A percentile compares a stretch with the other conserved stretches of the same genome.
These are phyloP conservation scores for Tolypocladium ophioglossoides DNA, from an alignment of 2,329 filamentous ascomycete species.

Conservation along the genomic window DNA sequence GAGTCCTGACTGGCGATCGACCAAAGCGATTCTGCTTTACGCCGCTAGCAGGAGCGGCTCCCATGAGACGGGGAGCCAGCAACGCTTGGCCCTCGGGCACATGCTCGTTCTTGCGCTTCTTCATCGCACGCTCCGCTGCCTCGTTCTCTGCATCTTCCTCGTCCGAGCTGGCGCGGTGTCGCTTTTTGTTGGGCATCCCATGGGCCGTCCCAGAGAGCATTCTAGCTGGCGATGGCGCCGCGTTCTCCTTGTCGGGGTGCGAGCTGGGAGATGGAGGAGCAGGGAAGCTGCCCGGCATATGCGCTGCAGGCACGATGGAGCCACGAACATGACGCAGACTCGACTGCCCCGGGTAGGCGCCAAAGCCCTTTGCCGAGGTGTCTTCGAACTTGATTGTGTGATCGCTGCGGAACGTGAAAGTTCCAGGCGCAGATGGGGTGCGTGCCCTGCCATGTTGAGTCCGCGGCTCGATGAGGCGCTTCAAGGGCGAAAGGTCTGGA, in stretches of 20 bases:
- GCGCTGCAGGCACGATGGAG: constrained; percentile 31
- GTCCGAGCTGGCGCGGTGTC: constrained; percentile 45
- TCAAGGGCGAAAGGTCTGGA: constrained; percentile 39
- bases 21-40: constrained; percentile 24
- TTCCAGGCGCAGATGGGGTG: constrained; percentile 38
- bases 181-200: constrained; percentile 57
- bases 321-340: constrained; percentile 50
- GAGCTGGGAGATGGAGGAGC: constrained; percentile 15
- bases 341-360: constrained; percentile 45
- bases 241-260: constrained; percentile 45
- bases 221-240: constrained; percentile 24
- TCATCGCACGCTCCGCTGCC: constrained; percentile 38
- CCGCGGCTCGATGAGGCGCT: constrained; percentile 17
- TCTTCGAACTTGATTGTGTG: constrained; percentile 50
- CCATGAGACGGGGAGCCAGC: constrained; percentile 35
- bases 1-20: constrained; percentile 14
- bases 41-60: constrained; percentile 20
- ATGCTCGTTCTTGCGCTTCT: constrained; percentile 45
- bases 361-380: constrained; percentile 40
- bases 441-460: constrained; percentile 12
- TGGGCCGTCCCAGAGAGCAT: constrained; percentile 42
- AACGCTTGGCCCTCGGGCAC: constrained; percentile 42
- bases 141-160: constrained; percentile 43
- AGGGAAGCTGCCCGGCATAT: constrained; percentile 49
- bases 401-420: constrained; percentile 56